Percentiles rank a stretch among this genome's conserved stretches.
Evolutionary conservation across 805 yeast species (phyloP).

Genomic region (Schizosaccharomyces osmophilus): DNA sequence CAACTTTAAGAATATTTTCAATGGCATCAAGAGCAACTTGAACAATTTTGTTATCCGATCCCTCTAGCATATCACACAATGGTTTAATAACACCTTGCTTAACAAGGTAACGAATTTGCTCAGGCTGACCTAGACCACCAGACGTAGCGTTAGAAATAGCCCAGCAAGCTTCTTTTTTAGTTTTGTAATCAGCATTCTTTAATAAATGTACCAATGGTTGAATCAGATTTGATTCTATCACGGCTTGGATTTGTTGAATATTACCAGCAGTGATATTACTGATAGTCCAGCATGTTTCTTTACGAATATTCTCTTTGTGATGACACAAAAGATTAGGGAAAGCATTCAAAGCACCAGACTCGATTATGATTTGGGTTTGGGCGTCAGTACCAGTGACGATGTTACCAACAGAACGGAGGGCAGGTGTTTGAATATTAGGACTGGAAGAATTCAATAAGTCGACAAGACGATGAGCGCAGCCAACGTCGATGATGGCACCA

Average conservation of each 20-base stretch:
- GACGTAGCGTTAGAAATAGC: conserved; percentile 94
- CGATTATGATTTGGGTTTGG: conserved; percentile 86
- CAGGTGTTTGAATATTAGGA: conserved; percentile 83
- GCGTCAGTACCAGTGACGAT: conserved; percentile 90
- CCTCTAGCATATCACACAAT: conserved; percentile 67
- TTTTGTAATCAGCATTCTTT: conserved; percentile 70
- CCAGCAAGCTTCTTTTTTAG: conserved; percentile 98
- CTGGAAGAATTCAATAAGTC: conserved; percentile 62
- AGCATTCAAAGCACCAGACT: conserved; percentile 75
- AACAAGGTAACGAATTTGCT: conserved; percentile 78
- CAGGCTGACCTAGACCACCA: conserved; percentile 79
- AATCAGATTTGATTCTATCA: conserved; percentile 76
- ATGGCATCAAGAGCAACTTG: conserved; percentile 90
- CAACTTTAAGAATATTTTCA: conserved; percentile 80
- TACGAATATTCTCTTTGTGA: conserved; percentile 74
- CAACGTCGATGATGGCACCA: conserved; percentile 88
- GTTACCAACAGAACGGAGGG: conserved; percentile 89
- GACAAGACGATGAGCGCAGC: conserved; percentile 82
- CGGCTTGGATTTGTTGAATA: conserved; percentile 85
- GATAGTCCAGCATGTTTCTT: conserved; percentile 97
- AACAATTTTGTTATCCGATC: conserved; percentile 74
- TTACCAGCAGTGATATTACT: conserved; percentile 97
- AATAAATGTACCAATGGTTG: conserved; percentile 71
- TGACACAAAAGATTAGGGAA: conserved; percentile 56
- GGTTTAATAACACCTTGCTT: conserved; percentile 94